These are phyloP conservation scores for Peronospora tabacina DNA, from an alignment of 352 stramenopile genomes.

Conservation along the genomic window DNA sequence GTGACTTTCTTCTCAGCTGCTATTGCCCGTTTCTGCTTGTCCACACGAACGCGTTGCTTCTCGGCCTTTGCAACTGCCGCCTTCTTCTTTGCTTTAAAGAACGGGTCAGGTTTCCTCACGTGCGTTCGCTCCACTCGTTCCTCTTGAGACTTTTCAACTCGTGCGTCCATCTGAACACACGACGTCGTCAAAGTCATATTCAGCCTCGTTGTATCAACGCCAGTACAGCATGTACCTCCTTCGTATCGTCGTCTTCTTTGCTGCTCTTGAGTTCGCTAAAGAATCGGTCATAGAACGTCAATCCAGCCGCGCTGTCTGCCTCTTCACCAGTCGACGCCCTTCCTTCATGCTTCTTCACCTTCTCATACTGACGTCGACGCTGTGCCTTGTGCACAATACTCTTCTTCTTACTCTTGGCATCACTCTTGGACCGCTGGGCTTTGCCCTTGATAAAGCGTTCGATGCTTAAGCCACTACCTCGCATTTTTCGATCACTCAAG, in stretches of 20 bases:
- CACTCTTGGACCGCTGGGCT: conserved; percentile 64
- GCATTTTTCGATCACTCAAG: conserved; percentile 29
- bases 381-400: conserved; percentile 73
- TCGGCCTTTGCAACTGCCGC: conserved; percentile 47
- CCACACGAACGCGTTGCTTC: conserved; percentile 33
- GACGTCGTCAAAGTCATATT: background rate
- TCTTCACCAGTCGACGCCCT: conserved; percentile 10
- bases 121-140: conserved; percentile 17
- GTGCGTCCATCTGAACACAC: conserved; percentile 20
- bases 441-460: conserved; percentile 86
- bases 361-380: conserved; percentile 70
- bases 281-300: conserved; percentile 79
- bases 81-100: conserved; percentile 83
- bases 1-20: conserved; percentile 68
- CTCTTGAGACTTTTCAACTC: conserved; percentile 15
- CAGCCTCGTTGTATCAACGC: background rate
- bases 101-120: conserved; percentile 56
- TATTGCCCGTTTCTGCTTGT: conserved; percentile 44
- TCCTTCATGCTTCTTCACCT: conserved; percentile 64
- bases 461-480: conserved; percentile 72
- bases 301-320: conserved; percentile 14
- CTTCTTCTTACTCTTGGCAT: conserved; percentile 82
- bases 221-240: conserved; percentile 10
- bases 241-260: conserved; percentile 23
- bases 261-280: conserved; percentile 53